Percentiles rank a stretch among this genome's conserved stretches.
Conservation (phyloP, 2,329 filamentous ascomycete species). For the Rasamsonia emersonii region DNA sequence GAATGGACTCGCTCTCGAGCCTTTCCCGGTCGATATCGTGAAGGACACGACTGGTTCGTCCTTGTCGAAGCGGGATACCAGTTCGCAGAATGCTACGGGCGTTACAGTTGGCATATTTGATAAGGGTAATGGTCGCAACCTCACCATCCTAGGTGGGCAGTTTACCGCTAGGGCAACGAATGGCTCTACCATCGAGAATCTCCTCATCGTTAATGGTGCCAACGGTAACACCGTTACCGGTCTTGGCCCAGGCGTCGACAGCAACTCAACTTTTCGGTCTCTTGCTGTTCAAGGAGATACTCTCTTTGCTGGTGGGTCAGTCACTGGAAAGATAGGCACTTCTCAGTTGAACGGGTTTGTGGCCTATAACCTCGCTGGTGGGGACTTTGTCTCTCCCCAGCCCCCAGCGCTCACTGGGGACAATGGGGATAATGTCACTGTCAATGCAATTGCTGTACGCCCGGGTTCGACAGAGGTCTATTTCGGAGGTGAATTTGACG, state of each 20-base stretch:
- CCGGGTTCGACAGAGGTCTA: conserved; percentile 67
- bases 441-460: conserved; percentile 67
- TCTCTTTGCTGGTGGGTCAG: conserved; percentile 72
- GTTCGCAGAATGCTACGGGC: conserved; percentile 47
- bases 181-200: conserved; percentile 65
- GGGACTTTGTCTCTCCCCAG: conserved; percentile 56
- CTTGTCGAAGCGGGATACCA: conserved; percentile 38
- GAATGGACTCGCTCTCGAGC: conserved; percentile 27
- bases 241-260: conserved; percentile 53
- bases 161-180: conserved; percentile 65
- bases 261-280: conserved; percentile 66
- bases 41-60: conserved; percentile 14
- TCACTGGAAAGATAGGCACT: conserved; percentile 60
- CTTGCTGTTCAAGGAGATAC: conserved; percentile 58
- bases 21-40: conserved; percentile 43
- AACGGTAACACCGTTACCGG: conserved; percentile 60
- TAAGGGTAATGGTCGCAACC: conserved; percentile 58
- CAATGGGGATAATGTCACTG: conserved; percentile 55
- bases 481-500: conserved; percentile 76
- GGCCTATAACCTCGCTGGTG: conserved; percentile 64
- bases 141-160: conserved; percentile 81
- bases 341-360: conserved; percentile 63
- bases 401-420: conserved; percentile 64
- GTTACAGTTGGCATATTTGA: conserved; percentile 77
- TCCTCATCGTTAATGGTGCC: conserved; percentile 74